Base-by-base conservation (phyloP, 2,329 filamentous ascomycete genomes). In the Exophiala viscosa region DNA sequence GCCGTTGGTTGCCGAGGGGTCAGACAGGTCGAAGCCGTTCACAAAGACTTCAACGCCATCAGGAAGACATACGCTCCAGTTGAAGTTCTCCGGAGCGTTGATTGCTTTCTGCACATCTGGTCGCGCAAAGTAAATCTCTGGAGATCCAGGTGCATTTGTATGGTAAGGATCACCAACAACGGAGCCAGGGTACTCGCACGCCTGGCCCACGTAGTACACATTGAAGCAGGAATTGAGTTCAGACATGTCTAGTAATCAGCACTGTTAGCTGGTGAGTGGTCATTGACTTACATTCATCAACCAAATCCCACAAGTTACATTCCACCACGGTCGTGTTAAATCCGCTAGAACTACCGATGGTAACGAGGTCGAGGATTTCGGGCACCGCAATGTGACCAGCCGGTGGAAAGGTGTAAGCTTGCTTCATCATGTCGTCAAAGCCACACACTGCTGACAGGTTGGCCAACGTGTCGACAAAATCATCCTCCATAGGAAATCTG, bases 371-470 rank as follows among this genome's bases (percentile, higher is more conserved):
- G 6, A 31, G n/a, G 8, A 38, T 38, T 8, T 40, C 17, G 11
- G 33, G 45, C 6, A 31, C 33, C 20, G 17, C 23, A 17, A 36
- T 41, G 17, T 11, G 39, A 5, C 82, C 81, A 1, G 75, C 70
- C 0, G 86, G 85, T 1, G 88, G 88, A 69, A 84, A 93, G 1
- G 77, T 77, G 1, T 88, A 69, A 59, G 77, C 76, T 41, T 74
- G 68, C 17, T 74, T 66, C 18, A 73, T 65, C 60, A 67, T 74
- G 2, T 67, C 65, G 15, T 66, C 64, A 59, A 75, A 76, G 38
- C 74, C 74, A 57, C 76, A 78, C 5, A 65, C 58, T 31, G 73
- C 54, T 49, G 74, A 69, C 2, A 69, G 61, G 3, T 52, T 55
- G 20, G 73, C 64, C 7, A 41, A 3, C 2, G 4, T 9, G 8